These are phyloP conservation scores for Onygenales sp. DNA, from an alignment of 2,329 filamentous ascomycete genomes.

Conservation along the genomic window DNA sequence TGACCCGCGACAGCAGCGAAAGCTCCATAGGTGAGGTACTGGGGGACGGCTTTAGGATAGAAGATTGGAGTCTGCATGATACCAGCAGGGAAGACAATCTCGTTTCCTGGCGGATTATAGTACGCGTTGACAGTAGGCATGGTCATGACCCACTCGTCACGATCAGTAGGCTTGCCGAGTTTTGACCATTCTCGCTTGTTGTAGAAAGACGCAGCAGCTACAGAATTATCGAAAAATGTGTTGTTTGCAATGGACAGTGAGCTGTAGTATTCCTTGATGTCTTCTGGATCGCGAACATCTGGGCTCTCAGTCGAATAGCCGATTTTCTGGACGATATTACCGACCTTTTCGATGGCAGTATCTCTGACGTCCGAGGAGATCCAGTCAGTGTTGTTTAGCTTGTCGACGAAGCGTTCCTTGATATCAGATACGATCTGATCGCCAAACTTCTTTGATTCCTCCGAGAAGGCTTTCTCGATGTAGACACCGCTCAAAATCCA, in stretches of 20 bases:
- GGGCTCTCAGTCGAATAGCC: slow-evolving; percentile 57
- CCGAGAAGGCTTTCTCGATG: slow-evolving; percentile 57
- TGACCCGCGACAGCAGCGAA: slow-evolving; percentile 60
- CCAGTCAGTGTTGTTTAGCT: slow-evolving; percentile 51
- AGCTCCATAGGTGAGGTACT: slow-evolving; percentile 59
- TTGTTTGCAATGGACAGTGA: slow-evolving; percentile 41
- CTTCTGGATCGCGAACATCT: slow-evolving; percentile 49
- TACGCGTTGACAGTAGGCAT: slow-evolving; percentile 57
- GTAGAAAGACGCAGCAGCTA: slow-evolving; percentile 43
- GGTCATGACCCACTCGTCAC: slow-evolving; percentile 52
- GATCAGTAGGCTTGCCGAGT: slow-evolving; percentile 51
- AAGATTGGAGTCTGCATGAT: slow-evolving; percentile 63
- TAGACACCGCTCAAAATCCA: slow-evolving; percentile 67
- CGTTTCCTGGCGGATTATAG: slow-evolving; percentile 55
- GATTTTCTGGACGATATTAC: slow-evolving; percentile 59
- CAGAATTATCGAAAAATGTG: slow-evolving; percentile 49
- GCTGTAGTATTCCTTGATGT: slow-evolving; percentile 49
- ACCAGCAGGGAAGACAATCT: slow-evolving; percentile 60
- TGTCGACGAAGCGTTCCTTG: slow-evolving; percentile 55
- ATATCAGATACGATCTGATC: slow-evolving; percentile 63
- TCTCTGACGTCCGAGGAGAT: slow-evolving; percentile 54
- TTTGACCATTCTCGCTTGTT: slow-evolving; percentile 46
- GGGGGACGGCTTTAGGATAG: slow-evolving; percentile 48
- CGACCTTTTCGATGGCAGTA: slow-evolving; percentile 54
- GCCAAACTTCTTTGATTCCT: slow-evolving; percentile 56